A percentile compares a stretch with the other conserved stretches of the same genome.
Evolutionary conservation across 169 alveolate genomes (phyloP).

Genomic region (Perkinsus chesapeaki): DNA sequence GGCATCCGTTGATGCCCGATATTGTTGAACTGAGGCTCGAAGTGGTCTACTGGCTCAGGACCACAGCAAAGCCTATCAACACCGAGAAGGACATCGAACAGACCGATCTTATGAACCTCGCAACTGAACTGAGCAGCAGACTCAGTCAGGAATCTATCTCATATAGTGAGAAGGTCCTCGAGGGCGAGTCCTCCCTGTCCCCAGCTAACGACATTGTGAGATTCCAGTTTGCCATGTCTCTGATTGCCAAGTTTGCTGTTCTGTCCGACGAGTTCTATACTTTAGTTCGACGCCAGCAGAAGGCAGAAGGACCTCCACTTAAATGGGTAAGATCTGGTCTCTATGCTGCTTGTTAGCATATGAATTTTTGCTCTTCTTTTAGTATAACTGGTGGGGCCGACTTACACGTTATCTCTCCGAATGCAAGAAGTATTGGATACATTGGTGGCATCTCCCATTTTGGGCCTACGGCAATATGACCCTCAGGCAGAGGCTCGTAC

Average conservation of each 20-base stretch:
- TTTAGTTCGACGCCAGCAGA: background rate
- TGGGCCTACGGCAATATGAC: background rate
- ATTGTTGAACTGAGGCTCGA: background rate
- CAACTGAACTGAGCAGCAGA: background rate
- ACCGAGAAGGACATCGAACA: background rate
- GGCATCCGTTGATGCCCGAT: background rate
- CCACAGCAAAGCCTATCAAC: background rate
- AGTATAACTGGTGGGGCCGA: background rate
- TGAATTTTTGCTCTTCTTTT: too few relatives aligned
- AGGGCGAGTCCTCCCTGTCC: background rate
- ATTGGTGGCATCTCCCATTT: background rate
- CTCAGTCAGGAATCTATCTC: background rate
- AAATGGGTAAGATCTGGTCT: constrained; percentile 2
- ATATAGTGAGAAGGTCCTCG: background rate
- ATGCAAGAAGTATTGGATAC: background rate
- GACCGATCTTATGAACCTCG: background rate
- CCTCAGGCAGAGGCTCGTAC: background rate
- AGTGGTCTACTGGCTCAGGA: background rate
- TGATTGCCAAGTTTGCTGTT: background rate
- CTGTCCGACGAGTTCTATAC: background rate
- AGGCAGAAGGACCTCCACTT: background rate
- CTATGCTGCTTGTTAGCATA: too few relatives aligned
- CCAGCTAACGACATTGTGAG: background rate
- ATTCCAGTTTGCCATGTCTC: constrained; percentile 1
- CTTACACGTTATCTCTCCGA: background rate